A percentile compares a stretch with the other conserved stretches of the same genome.
These are phyloP conservation scores for Babesia ovata DNA, from an alignment of 169 alveolate species.

Conservation along the genomic window DNA sequence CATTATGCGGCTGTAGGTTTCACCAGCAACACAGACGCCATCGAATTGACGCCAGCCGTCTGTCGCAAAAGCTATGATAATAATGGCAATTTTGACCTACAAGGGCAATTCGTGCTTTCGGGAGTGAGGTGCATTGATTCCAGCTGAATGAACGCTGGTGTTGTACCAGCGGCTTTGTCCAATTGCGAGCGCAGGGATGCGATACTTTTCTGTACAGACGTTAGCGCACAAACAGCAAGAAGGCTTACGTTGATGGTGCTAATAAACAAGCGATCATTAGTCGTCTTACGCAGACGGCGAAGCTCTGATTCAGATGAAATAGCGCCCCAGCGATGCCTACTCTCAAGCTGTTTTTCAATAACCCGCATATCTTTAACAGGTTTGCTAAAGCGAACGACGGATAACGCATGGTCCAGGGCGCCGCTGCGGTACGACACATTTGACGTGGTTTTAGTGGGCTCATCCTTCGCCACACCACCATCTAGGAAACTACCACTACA, in stretches of 20 bases:
- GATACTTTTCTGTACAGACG: constrained; percentile 1
- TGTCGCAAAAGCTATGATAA: neutral
- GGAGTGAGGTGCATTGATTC: constrained; percentile 12
- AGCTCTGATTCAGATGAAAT: constrained; percentile 22
- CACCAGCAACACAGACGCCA: constrained; percentile 36
- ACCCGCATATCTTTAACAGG: constrained; percentile 33
- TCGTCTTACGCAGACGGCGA: constrained; percentile 50
- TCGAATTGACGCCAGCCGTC: constrained; percentile 39
- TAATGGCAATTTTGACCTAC: neutral
- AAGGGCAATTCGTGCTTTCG: constrained; percentile 19
- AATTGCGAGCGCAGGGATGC: constrained; percentile 12
- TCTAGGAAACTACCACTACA: constrained; percentile 62
- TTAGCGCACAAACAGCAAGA: neutral
- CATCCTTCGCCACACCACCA: constrained; percentile 11
- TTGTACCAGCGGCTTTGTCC: neutral
- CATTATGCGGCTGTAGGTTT: constrained; percentile 40
- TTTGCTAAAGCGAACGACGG: constrained; percentile 40
- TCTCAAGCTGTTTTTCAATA: constrained; percentile 67
- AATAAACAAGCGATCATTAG: constrained; percentile 51
- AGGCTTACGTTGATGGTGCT: constrained; percentile 39
- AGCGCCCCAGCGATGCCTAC: neutral
- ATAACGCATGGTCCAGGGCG: constrained; percentile 20
- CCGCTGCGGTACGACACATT: constrained; percentile 48
- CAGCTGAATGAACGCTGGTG: constrained; percentile 8
- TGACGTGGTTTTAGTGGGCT: constrained; percentile 1